Percentiles rank a stretch among this genome's conserved stretches.
phyloP scores from a whole-genome alignment of 768 basidiomycete species.

The Harrya chromipes region DNA sequence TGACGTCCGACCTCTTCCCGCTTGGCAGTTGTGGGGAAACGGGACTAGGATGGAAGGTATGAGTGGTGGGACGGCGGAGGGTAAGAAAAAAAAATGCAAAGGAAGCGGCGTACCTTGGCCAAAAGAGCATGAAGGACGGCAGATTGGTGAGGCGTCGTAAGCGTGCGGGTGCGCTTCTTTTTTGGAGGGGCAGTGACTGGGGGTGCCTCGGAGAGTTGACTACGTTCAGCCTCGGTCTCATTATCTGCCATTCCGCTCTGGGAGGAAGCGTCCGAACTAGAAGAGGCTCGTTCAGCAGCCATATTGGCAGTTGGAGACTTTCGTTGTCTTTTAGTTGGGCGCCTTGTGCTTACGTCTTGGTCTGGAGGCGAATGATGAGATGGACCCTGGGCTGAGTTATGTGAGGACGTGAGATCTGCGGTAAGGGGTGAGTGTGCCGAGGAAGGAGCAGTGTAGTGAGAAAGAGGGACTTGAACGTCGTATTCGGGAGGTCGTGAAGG shows the following conservation, averaged over 20 bases:
- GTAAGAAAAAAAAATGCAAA: not conserved
- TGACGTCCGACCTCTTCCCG: slow-evolving; percentile 84
- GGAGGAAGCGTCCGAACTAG: slow-evolving; percentile 41
- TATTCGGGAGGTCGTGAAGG: slow-evolving; percentile 21
- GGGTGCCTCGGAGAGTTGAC: slow-evolving; percentile 37
- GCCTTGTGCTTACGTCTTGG: slow-evolving; percentile 22
- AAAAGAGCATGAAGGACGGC: slow-evolving; percentile 83
- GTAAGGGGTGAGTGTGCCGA: not conserved
- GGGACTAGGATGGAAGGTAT: slow-evolving; percentile 51
- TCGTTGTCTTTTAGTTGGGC: slow-evolving; percentile 21
- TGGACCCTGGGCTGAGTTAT: slow-evolving; percentile 13
- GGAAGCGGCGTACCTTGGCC: slow-evolving; percentile 58
- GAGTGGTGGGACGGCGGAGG: not conserved
- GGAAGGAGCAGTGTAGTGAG: not conserved
- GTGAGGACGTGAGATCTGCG: slow-evolving; percentile 13
- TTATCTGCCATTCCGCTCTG: slow-evolving; percentile 59
- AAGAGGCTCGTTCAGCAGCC: slow-evolving; percentile 24
- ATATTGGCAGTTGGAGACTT: slow-evolving; percentile 13
- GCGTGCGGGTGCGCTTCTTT: slow-evolving; percentile 76
- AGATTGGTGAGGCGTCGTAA: slow-evolving; percentile 87
- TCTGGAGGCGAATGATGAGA: slow-evolving; percentile 12
- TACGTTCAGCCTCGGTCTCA: slow-evolving; percentile 48
- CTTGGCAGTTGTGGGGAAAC: slow-evolving; percentile 84
- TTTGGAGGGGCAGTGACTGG: slow-evolving; percentile 37
- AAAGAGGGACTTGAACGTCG: slow-evolving; percentile 4